Evolutionary conservation across 2,329 filamentous ascomycete species (phyloP).

Genomic region (Fusarium sp.): DNA sequence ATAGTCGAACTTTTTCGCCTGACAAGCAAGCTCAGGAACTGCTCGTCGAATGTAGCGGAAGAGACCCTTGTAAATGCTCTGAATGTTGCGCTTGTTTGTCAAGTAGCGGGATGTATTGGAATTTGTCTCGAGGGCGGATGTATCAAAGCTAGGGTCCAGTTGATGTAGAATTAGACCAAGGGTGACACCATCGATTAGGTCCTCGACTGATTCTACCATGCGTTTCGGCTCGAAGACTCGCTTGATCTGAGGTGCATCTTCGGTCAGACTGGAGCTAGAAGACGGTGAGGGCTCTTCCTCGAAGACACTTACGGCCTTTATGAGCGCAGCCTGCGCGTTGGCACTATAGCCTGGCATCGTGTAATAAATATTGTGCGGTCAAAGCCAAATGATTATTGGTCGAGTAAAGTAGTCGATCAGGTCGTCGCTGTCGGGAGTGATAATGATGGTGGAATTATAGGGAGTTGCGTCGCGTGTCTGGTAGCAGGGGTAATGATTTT

Average conservation of each 20-base stretch:
- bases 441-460: constrained; percentile 26
- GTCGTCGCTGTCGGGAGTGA: constrained; percentile 11
- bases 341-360: constrained; percentile 52
- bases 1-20: constrained; percentile 64
- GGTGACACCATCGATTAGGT: constrained; percentile 62
- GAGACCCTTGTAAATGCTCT: constrained; percentile 63
- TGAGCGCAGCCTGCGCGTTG: constrained; percentile 62
- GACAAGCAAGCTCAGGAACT: constrained; percentile 60
- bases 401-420: constrained; percentile 8
- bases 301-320: constrained; percentile 60
- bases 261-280: constrained; percentile 22
- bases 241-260: constrained; percentile 42
- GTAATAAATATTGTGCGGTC: neutral
- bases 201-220: constrained; percentile 59
- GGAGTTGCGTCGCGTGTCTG: constrained; percentile 42
- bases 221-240: constrained; percentile 56
- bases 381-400: constrained; percentile 8
- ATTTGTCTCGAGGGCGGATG: constrained; percentile 60
- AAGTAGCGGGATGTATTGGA: constrained; percentile 55
- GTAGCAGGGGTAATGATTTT: constrained; percentile 21
- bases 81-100: constrained; percentile 61
- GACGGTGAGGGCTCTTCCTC: neutral
- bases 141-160: constrained; percentile 66
- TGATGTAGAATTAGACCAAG: constrained; percentile 66
- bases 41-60: constrained; percentile 64